These are phyloP conservation scores for Syncephalastrum racemosum DNA, from an alignment of 371 early-diverging fungal genomes.

Conservation along the genomic window DNA sequence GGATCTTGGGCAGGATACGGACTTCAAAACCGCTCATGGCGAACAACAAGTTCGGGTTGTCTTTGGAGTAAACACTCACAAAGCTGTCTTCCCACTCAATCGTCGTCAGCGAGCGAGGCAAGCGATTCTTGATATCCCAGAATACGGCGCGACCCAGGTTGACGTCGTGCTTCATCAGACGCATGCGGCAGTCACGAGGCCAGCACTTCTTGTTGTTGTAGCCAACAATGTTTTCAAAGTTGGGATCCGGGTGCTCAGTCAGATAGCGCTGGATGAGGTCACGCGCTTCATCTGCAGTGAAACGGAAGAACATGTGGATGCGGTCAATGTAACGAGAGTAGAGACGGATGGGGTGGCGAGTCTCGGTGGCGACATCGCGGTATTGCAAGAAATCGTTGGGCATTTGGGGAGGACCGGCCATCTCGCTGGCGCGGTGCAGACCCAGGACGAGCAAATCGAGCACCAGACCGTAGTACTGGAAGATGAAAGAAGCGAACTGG, in stretches of 20 bases:
- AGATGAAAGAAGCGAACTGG: slow-evolving; percentile 97
- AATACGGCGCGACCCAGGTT: slow-evolving; percentile 81
- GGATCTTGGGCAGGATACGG: slow-evolving; percentile 87
- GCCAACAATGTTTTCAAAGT: slow-evolving; percentile 98
- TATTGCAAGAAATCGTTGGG: slow-evolving; percentile 98
- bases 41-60: slow-evolving; percentile 96
- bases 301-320: slow-evolving; percentile 93
- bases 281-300: slow-evolving; percentile 90
- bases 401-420: slow-evolving; percentile 92
- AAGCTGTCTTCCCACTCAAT: slow-evolving; percentile 98
- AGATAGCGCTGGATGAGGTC: slow-evolving; percentile 96
- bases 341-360: slow-evolving; percentile 95
- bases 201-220: slow-evolving; percentile 97
- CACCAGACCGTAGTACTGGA: slow-evolving; percentile 97
- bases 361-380: slow-evolving; percentile 89
- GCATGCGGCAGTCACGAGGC: slow-evolving; percentile 99
- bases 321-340: slow-evolving; percentile 95
- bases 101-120: slow-evolving; percentile 95
- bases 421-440: slow-evolving; percentile 92
- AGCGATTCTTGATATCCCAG: slow-evolving; percentile 98
- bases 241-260: slow-evolving; percentile 98
- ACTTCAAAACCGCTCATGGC: slow-evolving; percentile 90
- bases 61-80: slow-evolving; percentile 93
- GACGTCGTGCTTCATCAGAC: slow-evolving; percentile 98
- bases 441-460: slow-evolving; percentile 96